Conservation (phyloP, 2,329 filamentous ascomycete genomes). For the Colletotrichum brevisporum region DNA sequence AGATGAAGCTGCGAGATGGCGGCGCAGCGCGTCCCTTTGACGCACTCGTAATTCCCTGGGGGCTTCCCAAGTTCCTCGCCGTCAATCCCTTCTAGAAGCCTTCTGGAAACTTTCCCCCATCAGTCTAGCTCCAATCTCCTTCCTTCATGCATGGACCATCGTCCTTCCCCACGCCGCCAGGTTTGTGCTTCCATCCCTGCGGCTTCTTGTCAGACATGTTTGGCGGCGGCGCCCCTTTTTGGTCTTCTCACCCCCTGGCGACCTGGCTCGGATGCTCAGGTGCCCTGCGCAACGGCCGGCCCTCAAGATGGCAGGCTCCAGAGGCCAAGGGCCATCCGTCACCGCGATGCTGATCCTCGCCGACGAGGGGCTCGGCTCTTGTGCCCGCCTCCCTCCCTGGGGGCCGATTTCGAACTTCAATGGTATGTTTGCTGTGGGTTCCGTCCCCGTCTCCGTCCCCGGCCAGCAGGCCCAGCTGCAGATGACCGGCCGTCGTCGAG, state of each 20-base stretch:
- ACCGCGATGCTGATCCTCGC: slow-evolving; percentile 23
- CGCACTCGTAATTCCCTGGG: slow-evolving; percentile 31
- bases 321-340: slow-evolving; percentile 3
- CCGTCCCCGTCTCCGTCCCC: background rate
- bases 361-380: slow-evolving; percentile 9
- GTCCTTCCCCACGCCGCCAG: slow-evolving; percentile 45
- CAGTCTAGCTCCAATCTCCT: slow-evolving; percentile 50
- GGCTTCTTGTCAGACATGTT: slow-evolving; percentile 34
- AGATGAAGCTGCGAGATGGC: slow-evolving; percentile 39
- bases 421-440: slow-evolving; percentile 20
- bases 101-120: slow-evolving; percentile 54
- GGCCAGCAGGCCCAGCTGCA: slow-evolving; percentile 8
- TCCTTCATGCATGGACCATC: slow-evolving; percentile 46
- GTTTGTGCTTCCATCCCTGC: slow-evolving; percentile 29
- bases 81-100: slow-evolving; percentile 43
- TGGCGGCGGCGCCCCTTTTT: slow-evolving; percentile 34
- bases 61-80: slow-evolving; percentile 17
- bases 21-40: slow-evolving; percentile 37
- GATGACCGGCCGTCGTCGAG: slow-evolving; percentile 2
- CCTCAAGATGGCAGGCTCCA: slow-evolving; percentile 7
- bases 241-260: slow-evolving; percentile 1
- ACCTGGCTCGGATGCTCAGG: slow-evolving; percentile 22
- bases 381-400: background rate
- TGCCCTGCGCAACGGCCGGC: slow-evolving; percentile 24
- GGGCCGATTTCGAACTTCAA: slow-evolving; percentile 1